Percentiles rank a stretch among this genome's conserved stretches.
Conservation (phyloP, 2,329 filamentous ascomycete genomes). For the Ophiostoma sp. region DNA sequence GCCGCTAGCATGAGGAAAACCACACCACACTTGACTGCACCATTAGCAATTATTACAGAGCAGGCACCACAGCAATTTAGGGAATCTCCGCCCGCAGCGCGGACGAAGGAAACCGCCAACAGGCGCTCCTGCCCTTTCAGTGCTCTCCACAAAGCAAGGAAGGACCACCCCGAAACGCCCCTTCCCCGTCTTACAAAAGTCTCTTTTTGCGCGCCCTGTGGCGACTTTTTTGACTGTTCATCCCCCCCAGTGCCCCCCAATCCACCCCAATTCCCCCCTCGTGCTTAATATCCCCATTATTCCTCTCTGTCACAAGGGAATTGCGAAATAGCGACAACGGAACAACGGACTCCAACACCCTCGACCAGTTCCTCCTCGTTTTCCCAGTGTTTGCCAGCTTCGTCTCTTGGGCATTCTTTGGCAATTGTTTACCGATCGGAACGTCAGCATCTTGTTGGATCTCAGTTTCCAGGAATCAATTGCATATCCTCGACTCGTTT, state of each 20-base stretch:
- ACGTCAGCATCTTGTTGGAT: background rate
- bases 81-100: constrained; percentile 1
- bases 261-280: background rate
- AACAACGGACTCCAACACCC: background rate
- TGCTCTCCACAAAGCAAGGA: background rate
- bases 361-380: background rate
- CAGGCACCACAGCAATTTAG: background rate
- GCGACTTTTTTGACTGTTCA: background rate
- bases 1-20: background rate
- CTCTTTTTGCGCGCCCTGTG: constrained; percentile 1
- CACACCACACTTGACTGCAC: background rate
- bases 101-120: constrained; percentile 9
- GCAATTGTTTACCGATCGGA: background rate
- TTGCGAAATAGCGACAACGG: background rate
- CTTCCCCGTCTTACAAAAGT: constrained; percentile 1
- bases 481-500: background rate
- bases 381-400: background rate
- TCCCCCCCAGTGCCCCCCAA: background rate
- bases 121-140: background rate
- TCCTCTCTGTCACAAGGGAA: constrained; percentile 16
- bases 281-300: constrained; percentile 5
- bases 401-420: background rate
- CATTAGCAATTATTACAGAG: constrained; percentile 19
- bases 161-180: background rate
- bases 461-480: constrained; percentile 3